These are phyloP conservation scores for Paramicrosporidium saccamoebae DNA, from an alignment of 371 early-diverging fungal genomes.

Conservation along the genomic window DNA sequence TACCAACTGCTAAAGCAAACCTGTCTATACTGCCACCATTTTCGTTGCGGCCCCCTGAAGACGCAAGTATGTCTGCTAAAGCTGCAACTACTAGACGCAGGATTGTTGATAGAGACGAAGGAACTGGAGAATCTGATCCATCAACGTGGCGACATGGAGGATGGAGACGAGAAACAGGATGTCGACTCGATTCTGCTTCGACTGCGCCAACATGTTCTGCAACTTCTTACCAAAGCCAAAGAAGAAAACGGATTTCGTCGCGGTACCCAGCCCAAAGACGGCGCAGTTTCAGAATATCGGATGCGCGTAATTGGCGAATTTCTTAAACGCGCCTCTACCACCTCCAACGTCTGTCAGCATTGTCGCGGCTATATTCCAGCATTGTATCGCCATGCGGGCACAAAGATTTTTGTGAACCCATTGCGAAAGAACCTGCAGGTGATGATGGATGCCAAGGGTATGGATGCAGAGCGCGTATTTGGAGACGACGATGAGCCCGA, in stretches of 20 bases:
- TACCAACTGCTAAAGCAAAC: conserved; percentile 45
- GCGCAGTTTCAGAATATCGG: too few species aligned
- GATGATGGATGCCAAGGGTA: conserved; percentile 19
- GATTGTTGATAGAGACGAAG: conserved; percentile 42
- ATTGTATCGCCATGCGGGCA: conserved; percentile 42
- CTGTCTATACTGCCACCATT: conserved; percentile 68
- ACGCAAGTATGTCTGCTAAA: conserved; percentile 19
- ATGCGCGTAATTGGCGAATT: too few species aligned
- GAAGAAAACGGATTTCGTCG: too few species aligned
- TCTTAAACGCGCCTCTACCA: too few species aligned
- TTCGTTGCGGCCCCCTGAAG: conserved; percentile 29
- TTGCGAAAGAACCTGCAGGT: conserved; percentile 26
- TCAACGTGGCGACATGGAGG: conserved; percentile 7
- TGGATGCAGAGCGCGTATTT: conserved; percentile 3
- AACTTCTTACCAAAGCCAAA: too few species aligned
- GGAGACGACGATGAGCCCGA: conserved; percentile 6
- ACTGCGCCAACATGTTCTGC: too few species aligned
- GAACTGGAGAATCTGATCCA: conserved; percentile 25
- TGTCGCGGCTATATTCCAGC: conserved; percentile 44
- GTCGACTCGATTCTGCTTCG: too few species aligned
- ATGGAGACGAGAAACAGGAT: conserved; percentile 9
- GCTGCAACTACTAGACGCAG: conserved; percentile 28
- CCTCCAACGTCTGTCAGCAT: conserved; percentile 40
- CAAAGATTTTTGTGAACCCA: conserved; percentile 53
- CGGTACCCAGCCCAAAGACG: too few species aligned